Evolutionary conservation across 768 basidiomycete genomes (phyloP), one percentile per base, ranked within the genome.

Genomic region (Sporobolomyces pararoseus): DNA sequence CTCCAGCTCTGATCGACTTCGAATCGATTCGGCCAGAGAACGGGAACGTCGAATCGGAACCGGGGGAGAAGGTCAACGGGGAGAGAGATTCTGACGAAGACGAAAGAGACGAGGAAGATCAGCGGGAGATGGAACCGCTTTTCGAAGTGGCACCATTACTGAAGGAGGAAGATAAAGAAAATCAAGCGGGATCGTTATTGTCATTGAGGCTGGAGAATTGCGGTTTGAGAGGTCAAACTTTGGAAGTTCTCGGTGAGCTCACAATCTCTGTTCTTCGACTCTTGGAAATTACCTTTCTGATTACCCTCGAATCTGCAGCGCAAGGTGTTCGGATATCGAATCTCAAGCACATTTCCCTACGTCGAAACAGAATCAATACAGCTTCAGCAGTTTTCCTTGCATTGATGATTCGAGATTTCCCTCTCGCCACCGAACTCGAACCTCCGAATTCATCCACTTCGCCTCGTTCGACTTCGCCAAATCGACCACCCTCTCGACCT

Each of bases 401-500:
- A 0, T 84, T 96, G 60, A 94, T 99, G 91, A 93, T 97, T 71
- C 86, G 90, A 60, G 95, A 99, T 79, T 98, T 97, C 77, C 68
- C 72, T 1, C 46, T 74, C 63, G 31, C 71, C 12, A 39, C 63
- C 29, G 71, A 72, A 29, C 21, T 55, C 23, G 51, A 60, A 17
- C 32, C 57, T 13, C 9, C 62, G n/a, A 14, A 31, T 5, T 25
- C 46, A 9, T 7, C 46, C 6, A 19, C 7, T 14, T 47, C 44
- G 3, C 32, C 59, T 61, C 59, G 44, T 29, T 61, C 59, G 19
- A 61, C 46, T 2, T 61, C 59, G 7, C 59, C 59, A 7, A 49
- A 39, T 32, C 59, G 59, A 32, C 46, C 17, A 25, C 46, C 31
- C 2, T 16, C 44, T 5, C 25, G 46, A 34, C 21, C 59, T 4